These are phyloP conservation scores for Oldenlandia corymbosa DNA, from an alignment of 257 asterid species.

Conservation along the genomic window DNA sequence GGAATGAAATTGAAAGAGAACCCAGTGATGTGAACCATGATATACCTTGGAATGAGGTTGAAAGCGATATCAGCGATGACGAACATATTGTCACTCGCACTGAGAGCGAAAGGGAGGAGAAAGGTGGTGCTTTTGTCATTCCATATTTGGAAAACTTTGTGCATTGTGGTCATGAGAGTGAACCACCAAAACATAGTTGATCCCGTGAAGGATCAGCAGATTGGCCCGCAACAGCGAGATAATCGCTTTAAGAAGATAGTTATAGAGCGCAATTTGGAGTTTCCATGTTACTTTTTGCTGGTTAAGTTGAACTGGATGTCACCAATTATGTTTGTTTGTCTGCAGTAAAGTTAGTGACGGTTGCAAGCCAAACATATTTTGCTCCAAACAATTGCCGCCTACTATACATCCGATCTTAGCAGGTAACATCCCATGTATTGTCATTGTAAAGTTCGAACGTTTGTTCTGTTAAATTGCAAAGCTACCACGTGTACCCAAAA, in stretches of 20 bases:
- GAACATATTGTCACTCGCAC: not conserved
- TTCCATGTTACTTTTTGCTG: not conserved
- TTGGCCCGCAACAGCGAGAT: constrained; percentile 1
- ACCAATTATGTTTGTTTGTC: too few relatives aligned
- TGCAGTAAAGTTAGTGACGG: not conserved
- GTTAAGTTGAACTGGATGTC: too few relatives aligned
- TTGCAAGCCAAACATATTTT: not conserved
- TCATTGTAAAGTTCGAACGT: not conserved
- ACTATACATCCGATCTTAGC: not conserved
- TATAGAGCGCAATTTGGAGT: not conserved
- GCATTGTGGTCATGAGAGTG: not conserved
- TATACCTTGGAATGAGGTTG: not conserved
- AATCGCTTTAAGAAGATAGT: not conserved
- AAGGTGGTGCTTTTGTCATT: constrained; percentile 57
- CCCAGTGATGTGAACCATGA: not conserved
- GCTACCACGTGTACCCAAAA: not conserved
- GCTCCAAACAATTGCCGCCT: not conserved
- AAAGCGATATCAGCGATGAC: constrained; percentile 28
- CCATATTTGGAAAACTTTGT: constrained; percentile 41
- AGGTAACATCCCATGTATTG: not conserved
- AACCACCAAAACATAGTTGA: constrained; percentile 9
- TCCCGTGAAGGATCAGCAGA: constrained; percentile 7
- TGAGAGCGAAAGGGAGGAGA: constrained; percentile 17
- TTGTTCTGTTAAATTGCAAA: not conserved
- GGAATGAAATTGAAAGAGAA: constrained; percentile 12